These are phyloP conservation scores for Silene vulgaris DNA, from an alignment of 179 eudicot genomes.

Conservation along the genomic window DNA sequence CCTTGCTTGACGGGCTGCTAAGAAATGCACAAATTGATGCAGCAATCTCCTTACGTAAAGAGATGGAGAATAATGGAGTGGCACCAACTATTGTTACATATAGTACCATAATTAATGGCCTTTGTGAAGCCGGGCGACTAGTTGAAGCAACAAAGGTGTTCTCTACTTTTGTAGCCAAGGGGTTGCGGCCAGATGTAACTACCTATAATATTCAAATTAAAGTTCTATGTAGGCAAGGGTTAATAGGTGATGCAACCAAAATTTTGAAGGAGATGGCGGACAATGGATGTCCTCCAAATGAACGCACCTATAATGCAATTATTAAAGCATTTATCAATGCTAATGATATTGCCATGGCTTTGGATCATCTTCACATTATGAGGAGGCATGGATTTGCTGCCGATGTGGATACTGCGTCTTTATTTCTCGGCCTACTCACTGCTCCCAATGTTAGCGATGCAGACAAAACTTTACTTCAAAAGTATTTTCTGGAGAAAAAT, in stretches of 20 bases:
- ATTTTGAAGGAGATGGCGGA: slow-evolving; percentile 2
- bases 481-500: neutral
- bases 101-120: slow-evolving; percentile 21
- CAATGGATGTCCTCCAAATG: slow-evolving; percentile 8
- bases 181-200: slow-evolving; percentile 12
- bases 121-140: neutral
- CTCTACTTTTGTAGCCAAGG: slow-evolving; percentile 10
- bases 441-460: neutral
- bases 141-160: slow-evolving; percentile 10
- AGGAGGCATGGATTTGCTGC: neutral
- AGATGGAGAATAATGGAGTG: slow-evolving; percentile 17
- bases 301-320: neutral
- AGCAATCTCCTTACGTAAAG: neutral
- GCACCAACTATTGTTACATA: slow-evolving; percentile 11
- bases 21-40: too few relatives aligned
- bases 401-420: neutral
- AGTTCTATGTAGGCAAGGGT: slow-evolving; percentile 20
- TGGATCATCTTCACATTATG: slow-evolving; percentile 12
- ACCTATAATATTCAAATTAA: slow-evolving; percentile 19
- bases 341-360: neutral
- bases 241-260: neutral
- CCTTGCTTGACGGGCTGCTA: slow-evolving; percentile 2
- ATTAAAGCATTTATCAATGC: neutral
- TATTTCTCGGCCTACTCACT: neutral
- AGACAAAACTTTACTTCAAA: neutral